Conservation (phyloP, 1,139 yeast genomes). For the Casaregolazyma suthepensis region DNA sequence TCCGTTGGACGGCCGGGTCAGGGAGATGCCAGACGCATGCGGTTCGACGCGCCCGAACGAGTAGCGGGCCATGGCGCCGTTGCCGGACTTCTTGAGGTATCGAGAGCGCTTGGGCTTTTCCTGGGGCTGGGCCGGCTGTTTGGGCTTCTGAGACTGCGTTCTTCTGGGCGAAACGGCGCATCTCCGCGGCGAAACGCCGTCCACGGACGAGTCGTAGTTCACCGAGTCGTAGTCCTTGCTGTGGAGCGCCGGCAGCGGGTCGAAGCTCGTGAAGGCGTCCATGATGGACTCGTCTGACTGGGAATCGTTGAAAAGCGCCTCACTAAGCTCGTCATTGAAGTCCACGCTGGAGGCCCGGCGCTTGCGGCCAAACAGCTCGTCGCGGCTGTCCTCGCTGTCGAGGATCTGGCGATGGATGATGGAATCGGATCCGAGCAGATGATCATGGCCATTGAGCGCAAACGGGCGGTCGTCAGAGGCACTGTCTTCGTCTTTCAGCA, state of each 20-base stretch:
- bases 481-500: neutral
- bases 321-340: neutral
- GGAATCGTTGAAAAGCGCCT: neutral
- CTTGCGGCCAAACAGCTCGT: neutral
- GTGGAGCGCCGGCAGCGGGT: neutral
- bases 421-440: neutral
- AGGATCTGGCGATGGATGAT: neutral
- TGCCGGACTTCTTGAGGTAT: neutral
- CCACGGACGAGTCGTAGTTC: neutral
- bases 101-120: neutral
- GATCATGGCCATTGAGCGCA: too few relatives aligned
- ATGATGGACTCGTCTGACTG: neutral
- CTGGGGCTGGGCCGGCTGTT: neutral
- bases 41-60: conserved; percentile 6
- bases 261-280: neutral
- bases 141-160: neutral
- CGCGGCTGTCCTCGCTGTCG: neutral
- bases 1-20: neutral
- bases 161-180: neutral
- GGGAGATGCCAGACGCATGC: conserved; percentile 2
- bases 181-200: neutral
- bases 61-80: conserved; percentile 4
- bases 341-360: neutral
- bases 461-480: neutral
- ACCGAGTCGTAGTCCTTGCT: neutral